A percentile compares a stretch with the other conserved stretches of the same genome.
These are phyloP conservation scores for Saururus chinensis DNA, from an alignment of 164 flowering plant species.

Conservation along the genomic window DNA sequence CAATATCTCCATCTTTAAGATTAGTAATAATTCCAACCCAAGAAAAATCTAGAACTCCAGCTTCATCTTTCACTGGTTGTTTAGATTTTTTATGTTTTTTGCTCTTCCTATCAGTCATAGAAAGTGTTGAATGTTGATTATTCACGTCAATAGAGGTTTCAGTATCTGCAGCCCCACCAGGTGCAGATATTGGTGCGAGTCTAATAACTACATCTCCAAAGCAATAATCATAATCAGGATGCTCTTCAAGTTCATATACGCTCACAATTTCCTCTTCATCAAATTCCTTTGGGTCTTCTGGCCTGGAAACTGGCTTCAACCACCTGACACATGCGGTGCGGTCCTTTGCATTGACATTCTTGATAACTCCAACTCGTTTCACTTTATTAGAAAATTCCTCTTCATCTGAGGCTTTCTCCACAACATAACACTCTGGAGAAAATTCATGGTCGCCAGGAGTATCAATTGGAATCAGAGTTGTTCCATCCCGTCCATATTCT, in stretches of 20 bases:
- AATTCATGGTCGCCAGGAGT: conserved; percentile 96
- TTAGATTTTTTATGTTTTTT: conserved; percentile 16
- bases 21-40: conserved; percentile 97
- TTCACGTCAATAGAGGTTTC: conserved; percentile 5
- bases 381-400: conserved; percentile 39
- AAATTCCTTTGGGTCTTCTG: conserved; percentile 85
- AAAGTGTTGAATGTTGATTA: conserved; percentile 9
- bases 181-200: conserved; percentile 51
- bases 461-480: conserved; percentile 69
- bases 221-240: conserved; percentile 96
- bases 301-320: conserved; percentile 74
- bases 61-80: conserved; percentile 16
- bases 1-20: conserved; percentile 89
- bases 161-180: conserved; percentile 10
- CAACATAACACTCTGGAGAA: conserved; percentile 87
- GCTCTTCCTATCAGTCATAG: conserved; percentile 13
- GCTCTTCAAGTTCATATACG: conserved; percentile 94
- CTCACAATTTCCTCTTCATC: conserved; percentile 89
- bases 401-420: conserved; percentile 80
- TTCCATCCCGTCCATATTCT: conserved; percentile 41
- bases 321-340: conserved; percentile 84
- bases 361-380: conserved; percentile 84
- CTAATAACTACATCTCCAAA: conserved; percentile 95
- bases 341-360: conserved; percentile 90
- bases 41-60: conserved; percentile 56